Base-by-base conservation (phyloP, 345 rosid species). In the Punica granatum region DNA sequence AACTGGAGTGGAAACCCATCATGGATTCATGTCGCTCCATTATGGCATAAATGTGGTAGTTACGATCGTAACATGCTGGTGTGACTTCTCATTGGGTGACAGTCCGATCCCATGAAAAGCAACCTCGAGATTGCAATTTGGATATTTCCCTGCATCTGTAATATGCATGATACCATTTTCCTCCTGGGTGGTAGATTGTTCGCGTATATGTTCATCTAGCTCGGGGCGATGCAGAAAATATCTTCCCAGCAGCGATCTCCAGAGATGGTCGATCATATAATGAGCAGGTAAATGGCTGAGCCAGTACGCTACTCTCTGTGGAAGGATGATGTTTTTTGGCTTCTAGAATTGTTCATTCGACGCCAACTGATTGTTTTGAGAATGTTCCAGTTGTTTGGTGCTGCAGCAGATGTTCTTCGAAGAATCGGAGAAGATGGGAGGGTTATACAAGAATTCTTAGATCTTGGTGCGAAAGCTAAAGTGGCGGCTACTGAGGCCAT, bases 221-320 rank as follows among this genome's bases (percentile, higher is more conserved):
- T 11, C 88, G 86, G 67, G 98, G 99, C 77, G 99, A 95, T 77
- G 36, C 83, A 1, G 79, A 76, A 68, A 86, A 84, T 76, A 80
- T 90, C 58, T 95, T 95, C 75, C 98, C 98, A 28, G 67, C 83
- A 74, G 96, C 99, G 75, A 92, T 95, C 73, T 95, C 97, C 39
- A 85, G 80, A 78, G 99, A 95, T 77, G 99, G 98, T 32, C 84
- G 98, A 53, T 92, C 99, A 11, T 95, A 95, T 72, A 95, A 95
- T 16, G 97, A 95, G 63, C 96, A 87, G 97, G 99, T 94, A 64
- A 69, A 68, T 51, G 11, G 49, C 42, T 65, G 6, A 10, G 28
- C 65, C 13, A 7, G 35, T 6, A 63, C 21, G 12, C 2, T 63
- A 4, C 19, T 41, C 23, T 39, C 19, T 37, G 6, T 39, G 6